Evolutionary conservation across 371 early-diverging fungal genomes (phyloP).

Genomic region (Blastocladiella emersonii): DNA sequence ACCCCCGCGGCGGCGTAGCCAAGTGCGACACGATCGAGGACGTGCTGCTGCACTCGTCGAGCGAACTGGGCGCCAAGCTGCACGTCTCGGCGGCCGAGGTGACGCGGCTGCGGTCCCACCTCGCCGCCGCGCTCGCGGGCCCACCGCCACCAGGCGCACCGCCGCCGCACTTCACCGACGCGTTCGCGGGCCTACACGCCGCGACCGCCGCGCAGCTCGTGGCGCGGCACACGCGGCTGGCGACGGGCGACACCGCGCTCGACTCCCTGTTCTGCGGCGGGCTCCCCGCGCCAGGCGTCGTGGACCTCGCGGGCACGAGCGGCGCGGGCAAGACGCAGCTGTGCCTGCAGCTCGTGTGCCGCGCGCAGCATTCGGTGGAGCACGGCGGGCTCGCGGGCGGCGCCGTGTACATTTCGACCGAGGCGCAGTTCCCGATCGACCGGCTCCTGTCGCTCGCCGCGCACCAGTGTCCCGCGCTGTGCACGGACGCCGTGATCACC

Average conservation of each 20-base stretch:
- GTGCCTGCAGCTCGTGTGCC: slow-evolving; percentile 3
- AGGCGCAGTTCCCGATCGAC: not conserved
- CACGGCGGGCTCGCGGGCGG: not conserved
- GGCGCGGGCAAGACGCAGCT: slow-evolving; percentile 8
- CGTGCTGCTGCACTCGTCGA: not conserved
- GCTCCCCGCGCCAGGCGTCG: not conserved
- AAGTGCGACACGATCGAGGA: not conserved
- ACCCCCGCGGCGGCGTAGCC: no score
- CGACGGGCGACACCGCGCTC: slow-evolving; percentile 4
- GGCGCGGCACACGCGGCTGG: not conserved
- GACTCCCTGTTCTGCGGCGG: slow-evolving; percentile 4
- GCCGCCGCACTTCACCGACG: not conserved
- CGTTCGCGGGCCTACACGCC: not conserved
- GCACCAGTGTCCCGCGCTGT: not conserved
- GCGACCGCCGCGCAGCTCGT: not conserved
- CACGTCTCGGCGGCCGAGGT: not conserved
- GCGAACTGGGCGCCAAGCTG: not conserved
- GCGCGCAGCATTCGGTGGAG: not conserved
- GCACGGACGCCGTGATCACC: no score
- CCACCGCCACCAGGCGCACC: no score
- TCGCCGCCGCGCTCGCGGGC: not conserved
- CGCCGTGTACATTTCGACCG: slow-evolving; percentile 1
- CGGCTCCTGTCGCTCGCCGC: not conserved
- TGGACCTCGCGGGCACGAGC: slow-evolving; percentile 3
- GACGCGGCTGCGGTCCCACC: not conserved